Base-by-base conservation (phyloP, 2,329 filamentous ascomycete genomes). In the Colletotrichum somersetense region DNA sequence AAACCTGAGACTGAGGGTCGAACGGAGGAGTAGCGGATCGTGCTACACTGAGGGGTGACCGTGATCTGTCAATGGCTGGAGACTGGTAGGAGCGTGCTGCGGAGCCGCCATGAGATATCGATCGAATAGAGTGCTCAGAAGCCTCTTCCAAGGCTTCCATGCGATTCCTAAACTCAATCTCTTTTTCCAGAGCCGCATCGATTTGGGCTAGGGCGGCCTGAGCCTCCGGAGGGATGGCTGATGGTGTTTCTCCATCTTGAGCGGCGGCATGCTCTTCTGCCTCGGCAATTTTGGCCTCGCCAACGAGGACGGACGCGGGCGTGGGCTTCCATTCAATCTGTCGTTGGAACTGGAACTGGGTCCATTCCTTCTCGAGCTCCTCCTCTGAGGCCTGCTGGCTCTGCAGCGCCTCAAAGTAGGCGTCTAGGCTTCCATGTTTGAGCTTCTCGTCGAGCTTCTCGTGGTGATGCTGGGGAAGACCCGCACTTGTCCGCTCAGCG, bases 371-470 rank as follows among this genome's bases (percentile, higher is more conserved):
- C 62, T 94, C 92, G 59, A 91, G 84, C 48, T 89, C 88, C 26
- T 87, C 84, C n/a, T 77, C 77, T 5, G 78, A 72, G 53, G 66
- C 84, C 77, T 92, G 91, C 75, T 91, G 89, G 80, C 93, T 92
- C 82, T 96, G 94, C 85, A 96, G 93, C 66, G 94, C 93, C 81
- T 96, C 94, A 78, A 95, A 97, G 83, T 97, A 98, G 77, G 94
- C 95, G 74, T 95, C 95, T 87, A 98, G 80, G 72, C 92, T 93
- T 74, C 89, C 89, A 83, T 92, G 89, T 70, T 80, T 80, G 71
- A 79, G 80, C 75, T 83, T 86, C 53, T 89, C 87, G 69, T 86
- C 80, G 71, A 79, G 80, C 75, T 83, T 86, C 53, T 89, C 87
- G 69, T 86, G 83, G 67, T 88, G 88, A 76, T 89, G 86, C 75